A percentile compares a stretch with the other conserved stretches of the same genome.
Conservation (phyloP, 2,329 filamentous ascomycete genomes). For the Aspergillus quadricinctus region DNA sequence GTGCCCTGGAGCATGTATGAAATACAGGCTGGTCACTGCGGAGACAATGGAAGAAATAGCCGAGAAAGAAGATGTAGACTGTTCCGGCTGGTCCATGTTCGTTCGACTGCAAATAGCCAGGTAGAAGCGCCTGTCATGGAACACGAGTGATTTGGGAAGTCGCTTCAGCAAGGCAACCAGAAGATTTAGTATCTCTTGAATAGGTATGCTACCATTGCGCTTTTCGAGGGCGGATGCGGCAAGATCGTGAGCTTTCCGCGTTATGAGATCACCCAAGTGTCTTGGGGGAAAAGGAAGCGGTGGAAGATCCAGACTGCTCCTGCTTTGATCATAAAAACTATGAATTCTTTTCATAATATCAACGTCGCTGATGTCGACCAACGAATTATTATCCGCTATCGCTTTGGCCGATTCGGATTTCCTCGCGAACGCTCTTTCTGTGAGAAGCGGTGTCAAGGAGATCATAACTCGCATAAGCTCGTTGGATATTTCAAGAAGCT, state of each 20-base stretch:
- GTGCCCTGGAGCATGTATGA: conserved; percentile 30
- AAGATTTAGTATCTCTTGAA: conserved; percentile 57
- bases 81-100: conserved; percentile 15
- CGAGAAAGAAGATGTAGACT: conserved; percentile 30
- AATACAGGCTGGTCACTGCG: conserved; percentile 42
- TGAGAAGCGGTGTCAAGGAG: conserved; percentile 42
- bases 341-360: conserved; percentile 58
- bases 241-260: conserved; percentile 53
- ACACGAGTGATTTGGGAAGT: conserved; percentile 32
- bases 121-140: conserved; percentile 33
- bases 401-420: conserved; percentile 33
- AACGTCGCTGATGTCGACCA: conserved; percentile 14
- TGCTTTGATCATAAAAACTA: conserved; percentile 65
- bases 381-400: conserved; percentile 6
- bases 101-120: conserved; percentile 28
- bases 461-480: conserved; percentile 28
- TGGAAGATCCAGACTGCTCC: conserved; percentile 63
- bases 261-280: conserved; percentile 58
- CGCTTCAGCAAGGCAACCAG: conserved; percentile 49
- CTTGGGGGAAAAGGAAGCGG: conserved; percentile 56
- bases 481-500: conserved; percentile 18
- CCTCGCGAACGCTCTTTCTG: conserved; percentile 45
- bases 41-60: conserved; percentile 43
- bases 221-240: conserved; percentile 29
- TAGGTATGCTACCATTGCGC: conserved; percentile 33